Conservation (phyloP, 1,284 basidiomycete genomes). For the Ceraceosorus guamensis region DNA sequence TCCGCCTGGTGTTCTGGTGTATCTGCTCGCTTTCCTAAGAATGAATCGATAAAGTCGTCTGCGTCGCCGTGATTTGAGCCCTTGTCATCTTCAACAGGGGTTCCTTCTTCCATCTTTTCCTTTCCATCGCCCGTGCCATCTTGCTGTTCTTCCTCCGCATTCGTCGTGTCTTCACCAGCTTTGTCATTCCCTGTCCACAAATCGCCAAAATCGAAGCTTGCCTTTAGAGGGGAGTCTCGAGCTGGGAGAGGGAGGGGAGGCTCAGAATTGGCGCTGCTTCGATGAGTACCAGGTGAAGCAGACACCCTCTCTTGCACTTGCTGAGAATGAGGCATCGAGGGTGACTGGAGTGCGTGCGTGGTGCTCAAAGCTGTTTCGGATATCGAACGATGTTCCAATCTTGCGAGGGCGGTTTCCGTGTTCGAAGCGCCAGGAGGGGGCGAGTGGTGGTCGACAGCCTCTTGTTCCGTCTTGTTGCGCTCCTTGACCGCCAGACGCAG, state of each 20-base stretch:
- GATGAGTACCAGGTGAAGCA: too few species aligned
- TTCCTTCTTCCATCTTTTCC: not conserved
- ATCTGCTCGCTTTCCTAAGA: conserved; percentile 15
- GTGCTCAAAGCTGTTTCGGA: not conserved
- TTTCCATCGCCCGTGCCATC: conserved; percentile 1
- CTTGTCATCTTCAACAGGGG: conserved; percentile 3
- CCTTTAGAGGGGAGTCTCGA: too few species aligned
- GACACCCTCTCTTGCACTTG: not conserved
- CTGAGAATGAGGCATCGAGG: not conserved
- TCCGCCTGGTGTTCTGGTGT: not conserved
- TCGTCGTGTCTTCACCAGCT: not conserved
- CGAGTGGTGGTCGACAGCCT: not conserved
- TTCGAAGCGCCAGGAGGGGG: not conserved
- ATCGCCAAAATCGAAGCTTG: not conserved
- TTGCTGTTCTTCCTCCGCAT: not conserved
- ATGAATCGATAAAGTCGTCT: conserved; percentile 39
- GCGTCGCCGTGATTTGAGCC: conserved; percentile 4
- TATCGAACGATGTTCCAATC: not conserved
- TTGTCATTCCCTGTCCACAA: conserved; percentile 2
- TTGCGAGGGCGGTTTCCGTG: not conserved
- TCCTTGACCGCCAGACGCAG: not conserved
- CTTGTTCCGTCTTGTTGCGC: conserved; percentile 2
- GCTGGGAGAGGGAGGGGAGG: too few species aligned
- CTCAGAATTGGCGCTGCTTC: too few species aligned
- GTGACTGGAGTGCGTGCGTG: too few species aligned